Conservation (phyloP, 2,329 filamentous ascomycete genomes). For the Stemphylium vesicarium region DNA sequence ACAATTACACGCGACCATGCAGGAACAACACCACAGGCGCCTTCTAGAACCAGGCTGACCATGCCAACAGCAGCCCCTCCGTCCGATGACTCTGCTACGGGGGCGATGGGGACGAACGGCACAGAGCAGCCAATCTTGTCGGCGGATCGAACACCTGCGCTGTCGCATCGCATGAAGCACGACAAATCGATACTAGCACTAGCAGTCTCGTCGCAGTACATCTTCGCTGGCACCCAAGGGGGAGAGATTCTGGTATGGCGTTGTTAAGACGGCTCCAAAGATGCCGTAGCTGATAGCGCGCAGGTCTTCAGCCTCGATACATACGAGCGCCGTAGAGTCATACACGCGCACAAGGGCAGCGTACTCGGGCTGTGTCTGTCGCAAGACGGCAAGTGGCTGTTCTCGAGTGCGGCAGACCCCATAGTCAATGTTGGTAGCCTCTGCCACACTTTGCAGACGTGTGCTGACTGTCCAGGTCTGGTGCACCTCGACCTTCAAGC, state of each 20-base stretch:
- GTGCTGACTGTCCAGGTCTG: slow-evolving; percentile 64
- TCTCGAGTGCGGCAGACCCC: slow-evolving; percentile 92
- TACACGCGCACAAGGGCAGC: slow-evolving; percentile 90
- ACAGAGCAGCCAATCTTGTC: slow-evolving; percentile 6
- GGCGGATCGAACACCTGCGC: slow-evolving; percentile 57
- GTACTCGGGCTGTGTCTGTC: slow-evolving; percentile 86
- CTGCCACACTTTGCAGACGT: no score
- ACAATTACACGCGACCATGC: slow-evolving; percentile 33
- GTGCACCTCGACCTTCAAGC: slow-evolving; percentile 76
- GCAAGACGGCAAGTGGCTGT: slow-evolving; percentile 74
- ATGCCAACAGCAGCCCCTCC: slow-evolving; percentile 33
- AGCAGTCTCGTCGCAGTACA: slow-evolving; percentile 77
- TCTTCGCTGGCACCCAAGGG: slow-evolving; percentile 92
- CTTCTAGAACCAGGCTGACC: slow-evolving; percentile 32
- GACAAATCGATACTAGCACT: slow-evolving; percentile 82
- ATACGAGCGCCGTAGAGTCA: slow-evolving; percentile 77
- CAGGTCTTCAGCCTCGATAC: slow-evolving; percentile 85
- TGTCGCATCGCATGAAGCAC: slow-evolving; percentile 77
- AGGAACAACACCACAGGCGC: slow-evolving; percentile 15
- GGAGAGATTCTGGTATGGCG: slow-evolving; percentile 80
- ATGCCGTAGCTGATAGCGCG: slow-evolving; percentile 18
- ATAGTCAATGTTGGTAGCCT: slow-evolving; percentile 73
- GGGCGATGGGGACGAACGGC: slow-evolving; percentile 25
- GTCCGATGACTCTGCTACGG: slow-evolving; percentile 32
- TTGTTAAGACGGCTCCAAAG: slow-evolving; percentile 4